phyloP scores from a whole-genome alignment of 2,329 filamentous ascomycete genomes.

The Cryphonectria nitschkei region DNA sequence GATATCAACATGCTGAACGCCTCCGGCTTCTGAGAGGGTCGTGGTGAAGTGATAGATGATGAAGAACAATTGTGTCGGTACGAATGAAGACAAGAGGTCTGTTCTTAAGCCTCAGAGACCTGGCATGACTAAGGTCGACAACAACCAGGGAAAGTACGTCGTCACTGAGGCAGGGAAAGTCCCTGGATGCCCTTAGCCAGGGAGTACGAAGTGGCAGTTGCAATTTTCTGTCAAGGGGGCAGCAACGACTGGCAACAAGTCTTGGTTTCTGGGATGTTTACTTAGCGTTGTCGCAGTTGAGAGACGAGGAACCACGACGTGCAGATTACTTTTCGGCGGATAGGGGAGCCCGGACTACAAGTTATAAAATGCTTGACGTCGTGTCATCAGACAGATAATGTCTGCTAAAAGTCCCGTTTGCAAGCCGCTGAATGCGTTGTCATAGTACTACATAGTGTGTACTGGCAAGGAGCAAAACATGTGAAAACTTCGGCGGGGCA shows the following conservation, averaged over 20 bases:
- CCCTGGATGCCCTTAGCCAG: background rate
- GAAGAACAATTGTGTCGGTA: background rate
- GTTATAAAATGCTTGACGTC: conserved; percentile 1
- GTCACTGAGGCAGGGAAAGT: background rate
- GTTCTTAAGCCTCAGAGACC: background rate
- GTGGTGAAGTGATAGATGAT: background rate
- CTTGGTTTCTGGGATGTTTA: background rate
- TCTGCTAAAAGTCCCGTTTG: background rate
- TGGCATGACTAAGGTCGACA: conserved; percentile 1
- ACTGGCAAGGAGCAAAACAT: background rate
- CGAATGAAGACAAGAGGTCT: background rate
- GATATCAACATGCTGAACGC: conserved; percentile 9
- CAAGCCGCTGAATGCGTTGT: background rate
- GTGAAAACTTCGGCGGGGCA: background rate
- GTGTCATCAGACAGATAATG: background rate
- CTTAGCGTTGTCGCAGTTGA: background rate
- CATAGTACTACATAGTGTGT: background rate
- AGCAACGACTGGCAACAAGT: conserved; percentile 2
- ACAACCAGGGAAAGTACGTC: background rate
- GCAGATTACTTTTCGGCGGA: background rate
- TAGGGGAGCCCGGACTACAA: background rate
- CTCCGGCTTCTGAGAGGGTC: background rate
- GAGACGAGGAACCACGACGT: background rate
- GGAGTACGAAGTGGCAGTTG: background rate
- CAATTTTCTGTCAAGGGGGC: background rate